A percentile compares a stretch with the other conserved stretches of the same genome.
Conservation (phyloP, 2,329 filamentous ascomycete genomes). For the Dactylellina parvicollis region DNA sequence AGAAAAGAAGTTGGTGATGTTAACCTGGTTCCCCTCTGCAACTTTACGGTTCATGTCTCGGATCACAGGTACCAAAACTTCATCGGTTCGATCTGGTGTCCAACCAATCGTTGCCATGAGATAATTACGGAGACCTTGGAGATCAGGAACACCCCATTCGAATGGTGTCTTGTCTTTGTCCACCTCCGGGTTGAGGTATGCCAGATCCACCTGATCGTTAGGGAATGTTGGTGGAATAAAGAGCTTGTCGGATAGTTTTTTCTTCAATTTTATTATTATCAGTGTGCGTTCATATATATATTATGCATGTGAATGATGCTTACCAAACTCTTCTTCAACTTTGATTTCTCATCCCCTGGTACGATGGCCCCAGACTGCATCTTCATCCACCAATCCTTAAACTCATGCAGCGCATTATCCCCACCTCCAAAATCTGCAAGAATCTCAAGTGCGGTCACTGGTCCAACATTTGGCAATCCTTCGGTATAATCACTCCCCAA, state of each 20-base stretch:
- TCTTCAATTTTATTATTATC: constrained; percentile 13
- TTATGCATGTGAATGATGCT: not conserved
- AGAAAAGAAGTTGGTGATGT: constrained; percentile 92
- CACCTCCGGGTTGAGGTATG: constrained; percentile 87
- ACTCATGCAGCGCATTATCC: constrained; percentile 71
- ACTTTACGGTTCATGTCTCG: constrained; percentile 91
- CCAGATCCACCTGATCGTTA: constrained; percentile 77
- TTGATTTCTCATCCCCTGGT: constrained; percentile 68
- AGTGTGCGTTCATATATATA: not conserved
- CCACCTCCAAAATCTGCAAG: constrained; percentile 81
- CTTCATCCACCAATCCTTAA: constrained; percentile 85
- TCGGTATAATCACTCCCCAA: constrained; percentile 96
- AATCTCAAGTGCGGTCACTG: constrained; percentile 93
- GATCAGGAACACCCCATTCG: constrained; percentile 94
- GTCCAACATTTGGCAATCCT: constrained; percentile 87
- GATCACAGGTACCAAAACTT: constrained; percentile 94
- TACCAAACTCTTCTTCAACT: constrained; percentile 83
- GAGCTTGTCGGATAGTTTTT: constrained; percentile 68
- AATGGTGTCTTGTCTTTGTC: constrained; percentile 81
- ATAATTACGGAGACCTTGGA: constrained; percentile 83
- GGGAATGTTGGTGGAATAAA: constrained; percentile 87
- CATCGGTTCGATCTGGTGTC: constrained; percentile 89
- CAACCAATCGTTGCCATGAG: constrained; percentile 93
- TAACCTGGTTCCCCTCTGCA: constrained; percentile 89
- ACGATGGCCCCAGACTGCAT: constrained; percentile 78